phyloP scores from a whole-genome alignment of 2,329 filamentous ascomycete genomes.

The Cytospora chrysosperma region DNA sequence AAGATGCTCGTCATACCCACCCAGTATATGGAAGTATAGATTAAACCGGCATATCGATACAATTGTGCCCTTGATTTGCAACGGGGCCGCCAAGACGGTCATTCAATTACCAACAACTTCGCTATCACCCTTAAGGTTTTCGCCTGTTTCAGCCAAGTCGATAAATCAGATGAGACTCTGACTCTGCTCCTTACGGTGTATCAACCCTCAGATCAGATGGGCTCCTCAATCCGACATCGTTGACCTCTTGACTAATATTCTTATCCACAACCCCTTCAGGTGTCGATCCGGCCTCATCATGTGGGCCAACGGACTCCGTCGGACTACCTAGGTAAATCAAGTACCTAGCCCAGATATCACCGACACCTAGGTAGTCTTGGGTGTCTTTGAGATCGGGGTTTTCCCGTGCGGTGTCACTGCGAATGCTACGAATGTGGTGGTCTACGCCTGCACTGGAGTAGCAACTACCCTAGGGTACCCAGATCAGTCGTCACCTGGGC shows the following conservation, averaged over 20 bases:
- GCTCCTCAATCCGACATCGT: neutral
- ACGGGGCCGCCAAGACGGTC: neutral
- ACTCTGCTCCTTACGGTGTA: too few relatives aligned
- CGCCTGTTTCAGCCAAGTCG: neutral
- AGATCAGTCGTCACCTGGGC: too few relatives aligned
- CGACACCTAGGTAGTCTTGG: too few relatives aligned
- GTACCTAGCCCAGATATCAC: slow-evolving; percentile 13
- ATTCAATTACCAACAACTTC: neutral
- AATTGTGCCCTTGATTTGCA: neutral
- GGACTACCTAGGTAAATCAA: too few relatives aligned
- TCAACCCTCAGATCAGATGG: slow-evolving; percentile 4
- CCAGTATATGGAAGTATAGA: too few relatives aligned
- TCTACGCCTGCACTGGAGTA: neutral
- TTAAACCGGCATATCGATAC: neutral
- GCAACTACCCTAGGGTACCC: too few relatives aligned
- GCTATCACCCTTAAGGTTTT: neutral
- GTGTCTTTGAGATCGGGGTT: too few relatives aligned
- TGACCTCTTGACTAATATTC: neutral
- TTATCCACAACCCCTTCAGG: neutral
- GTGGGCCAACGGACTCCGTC: neutral
- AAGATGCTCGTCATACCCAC: neutral
- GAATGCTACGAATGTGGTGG: too few relatives aligned
- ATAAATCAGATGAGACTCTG: neutral
- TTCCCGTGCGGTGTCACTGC: too few relatives aligned
- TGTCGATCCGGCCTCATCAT: slow-evolving; percentile 6